Conservation (phyloP, 1,284 basidiomycete species). For the Limonomyces culmigenus region DNA sequence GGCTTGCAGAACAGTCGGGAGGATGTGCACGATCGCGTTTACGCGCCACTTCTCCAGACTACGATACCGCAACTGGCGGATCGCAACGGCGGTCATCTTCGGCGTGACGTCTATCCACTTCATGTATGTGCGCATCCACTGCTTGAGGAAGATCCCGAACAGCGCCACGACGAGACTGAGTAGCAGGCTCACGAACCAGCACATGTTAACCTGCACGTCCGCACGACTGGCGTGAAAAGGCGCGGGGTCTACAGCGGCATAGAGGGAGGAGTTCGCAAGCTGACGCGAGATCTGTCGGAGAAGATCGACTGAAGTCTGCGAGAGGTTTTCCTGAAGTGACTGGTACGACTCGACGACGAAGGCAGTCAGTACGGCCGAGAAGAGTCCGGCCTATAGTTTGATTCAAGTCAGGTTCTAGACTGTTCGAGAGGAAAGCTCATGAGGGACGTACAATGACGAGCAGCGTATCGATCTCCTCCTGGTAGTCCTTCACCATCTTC, state of each 20-base stretch:
- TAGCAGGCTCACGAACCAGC: constrained; percentile 5
- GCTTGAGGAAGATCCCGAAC: constrained; percentile 5
- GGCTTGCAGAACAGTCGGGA: constrained; percentile 4
- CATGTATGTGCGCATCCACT: constrained; percentile 4
- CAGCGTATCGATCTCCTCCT: constrained; percentile 3
- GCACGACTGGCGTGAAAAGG: not conserved
- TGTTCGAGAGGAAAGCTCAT: not conserved
- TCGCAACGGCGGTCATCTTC: not conserved
- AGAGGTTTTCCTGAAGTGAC: constrained; percentile 2
- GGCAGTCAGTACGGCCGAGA: constrained; percentile 5
- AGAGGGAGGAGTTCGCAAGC: not conserved
- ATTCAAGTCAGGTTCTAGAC: not conserved
- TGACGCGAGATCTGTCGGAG: constrained; percentile 1
- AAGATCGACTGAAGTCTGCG: constrained; percentile 1
- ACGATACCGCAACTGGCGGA: constrained; percentile 4
- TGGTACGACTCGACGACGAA: constrained; percentile 4
- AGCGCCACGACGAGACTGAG: constrained; percentile 3
- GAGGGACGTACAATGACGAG: constrained; percentile 5
- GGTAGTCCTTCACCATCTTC: constrained; percentile 4
- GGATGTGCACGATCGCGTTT: constrained; percentile 2
- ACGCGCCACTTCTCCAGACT: constrained; percentile 3
- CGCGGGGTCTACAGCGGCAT: not conserved
- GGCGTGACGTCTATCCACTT: not conserved
- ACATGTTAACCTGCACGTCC: constrained; percentile 1
- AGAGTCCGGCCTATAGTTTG: constrained; percentile 3